phyloP scores from a whole-genome alignment of 495 filamentous ascomycete genomes.

The Durotheca rogersii region DNA sequence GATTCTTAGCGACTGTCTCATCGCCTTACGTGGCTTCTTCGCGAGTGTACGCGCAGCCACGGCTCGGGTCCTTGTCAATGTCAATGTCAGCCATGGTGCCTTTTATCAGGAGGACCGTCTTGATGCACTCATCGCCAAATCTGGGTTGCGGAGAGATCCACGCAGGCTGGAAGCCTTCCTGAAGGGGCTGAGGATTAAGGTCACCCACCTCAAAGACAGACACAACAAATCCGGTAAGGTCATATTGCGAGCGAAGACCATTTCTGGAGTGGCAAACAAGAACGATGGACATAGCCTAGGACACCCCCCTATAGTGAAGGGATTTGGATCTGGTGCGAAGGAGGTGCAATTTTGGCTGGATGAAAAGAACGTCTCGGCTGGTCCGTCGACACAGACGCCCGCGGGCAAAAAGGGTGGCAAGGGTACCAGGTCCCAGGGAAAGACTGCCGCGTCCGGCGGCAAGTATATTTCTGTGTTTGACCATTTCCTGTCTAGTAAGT shows the following conservation, averaged over 20 bases:
- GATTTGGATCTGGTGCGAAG: constrained; percentile 48
- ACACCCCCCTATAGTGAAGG: constrained; percentile 42
- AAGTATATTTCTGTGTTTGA: constrained; percentile 52
- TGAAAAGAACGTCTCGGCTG: constrained; percentile 8
- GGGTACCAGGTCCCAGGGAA: constrained; percentile 17
- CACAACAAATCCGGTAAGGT: constrained; percentile 41
- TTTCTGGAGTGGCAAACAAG: constrained; percentile 32
- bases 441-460: constrained; percentile 37
- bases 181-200: constrained; percentile 42
- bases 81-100: constrained; percentile 40
- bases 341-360: constrained; percentile 54
- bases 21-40: constrained; percentile 57
- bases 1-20: constrained; percentile 46
- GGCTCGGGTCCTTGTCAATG: constrained; percentile 56
- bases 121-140: constrained; percentile 4
- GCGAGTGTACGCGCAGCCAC: constrained; percentile 60
- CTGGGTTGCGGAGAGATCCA: background rate
- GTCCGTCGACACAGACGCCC: background rate
- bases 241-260: constrained; percentile 45
- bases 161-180: constrained; percentile 22
- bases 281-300: constrained; percentile 38
- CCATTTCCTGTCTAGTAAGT: constrained; percentile 53
- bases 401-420: constrained; percentile 8
- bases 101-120: constrained; percentile 31
- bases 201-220: constrained; percentile 47